A percentile compares a stretch with the other conserved stretches of the same genome.
These are phyloP conservation scores for Trichosporon inkin DNA, from an alignment of 1,284 basidiomycete species.

Conservation along the genomic window DNA sequence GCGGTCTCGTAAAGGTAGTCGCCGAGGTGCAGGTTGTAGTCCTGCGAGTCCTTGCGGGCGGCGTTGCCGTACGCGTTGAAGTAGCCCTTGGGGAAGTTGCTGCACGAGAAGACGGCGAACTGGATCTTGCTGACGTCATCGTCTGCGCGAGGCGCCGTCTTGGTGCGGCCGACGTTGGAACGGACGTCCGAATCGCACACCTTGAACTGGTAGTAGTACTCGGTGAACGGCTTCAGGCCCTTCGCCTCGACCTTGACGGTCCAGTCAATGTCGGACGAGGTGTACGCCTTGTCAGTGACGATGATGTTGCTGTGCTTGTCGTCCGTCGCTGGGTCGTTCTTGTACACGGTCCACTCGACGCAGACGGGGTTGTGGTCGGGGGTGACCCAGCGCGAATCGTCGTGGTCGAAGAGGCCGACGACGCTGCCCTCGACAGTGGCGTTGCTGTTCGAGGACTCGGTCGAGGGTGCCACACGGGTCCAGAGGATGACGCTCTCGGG, in stretches of 20 bases:
- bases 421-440: slow-evolving; percentile 22
- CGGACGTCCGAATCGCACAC: slow-evolving; percentile 23
- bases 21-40: slow-evolving; percentile 61
- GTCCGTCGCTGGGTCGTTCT: slow-evolving; percentile 11
- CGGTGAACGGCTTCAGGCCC: slow-evolving; percentile 22
- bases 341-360: slow-evolving; percentile 64
- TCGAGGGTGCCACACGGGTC: slow-evolving; percentile 25
- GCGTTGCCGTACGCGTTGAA: slow-evolving; percentile 65
- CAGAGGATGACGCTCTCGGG: slow-evolving; percentile 50
- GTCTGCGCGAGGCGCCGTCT: slow-evolving; percentile 20
- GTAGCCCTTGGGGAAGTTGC: slow-evolving; percentile 53
- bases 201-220: slow-evolving; percentile 29
- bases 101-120: slow-evolving; percentile 30
- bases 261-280: slow-evolving; percentile 20
- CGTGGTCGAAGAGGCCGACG: slow-evolving; percentile 48
- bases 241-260: slow-evolving; percentile 28
- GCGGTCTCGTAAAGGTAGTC: slow-evolving; percentile 54
- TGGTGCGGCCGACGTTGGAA: slow-evolving; percentile 20
- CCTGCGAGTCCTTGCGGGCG: slow-evolving; percentile 58
- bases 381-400: slow-evolving; percentile 53
- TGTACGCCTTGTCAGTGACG: slow-evolving; percentile 19
- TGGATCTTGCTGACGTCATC: slow-evolving; percentile 20
- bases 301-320: slow-evolving; percentile 2
- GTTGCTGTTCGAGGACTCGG: slow-evolving; percentile 12
- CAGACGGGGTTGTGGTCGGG: slow-evolving; percentile 61